Conservation (phyloP, 2,329 filamentous ascomycete genomes). For the Botryotinia globosa region DNA sequence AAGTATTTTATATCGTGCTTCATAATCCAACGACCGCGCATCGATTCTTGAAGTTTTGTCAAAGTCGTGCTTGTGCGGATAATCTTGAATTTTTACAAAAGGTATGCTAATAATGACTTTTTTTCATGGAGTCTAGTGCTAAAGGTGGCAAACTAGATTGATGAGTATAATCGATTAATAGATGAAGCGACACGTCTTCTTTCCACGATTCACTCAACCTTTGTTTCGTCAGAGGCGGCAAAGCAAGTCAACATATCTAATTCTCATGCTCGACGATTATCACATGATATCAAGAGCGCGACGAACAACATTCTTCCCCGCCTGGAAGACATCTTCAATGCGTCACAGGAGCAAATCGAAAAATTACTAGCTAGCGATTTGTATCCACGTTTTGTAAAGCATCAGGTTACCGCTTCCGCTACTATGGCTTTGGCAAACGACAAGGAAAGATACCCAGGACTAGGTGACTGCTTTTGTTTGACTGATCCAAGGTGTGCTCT, state of each 20-base stretch:
- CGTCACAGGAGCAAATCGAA: slow-evolving; percentile 46
- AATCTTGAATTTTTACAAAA: slow-evolving; percentile 53
- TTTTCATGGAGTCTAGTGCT: not conserved
- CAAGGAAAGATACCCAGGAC: slow-evolving; percentile 48
- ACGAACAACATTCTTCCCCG: slow-evolving; percentile 35
- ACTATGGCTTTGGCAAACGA: slow-evolving; percentile 45
- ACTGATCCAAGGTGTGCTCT: slow-evolving; percentile 46
- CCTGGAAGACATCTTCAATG: slow-evolving; percentile 39
- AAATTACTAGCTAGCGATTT: slow-evolving; percentile 45
- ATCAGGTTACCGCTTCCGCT: slow-evolving; percentile 49
- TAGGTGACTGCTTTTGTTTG: slow-evolving; percentile 58
- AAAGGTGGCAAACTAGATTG: slow-evolving; percentile 36
- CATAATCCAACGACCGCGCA: slow-evolving; percentile 48
- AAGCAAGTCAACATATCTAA: slow-evolving; percentile 33
- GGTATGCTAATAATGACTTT: slow-evolving; percentile 37
- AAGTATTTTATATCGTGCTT: slow-evolving; percentile 51
- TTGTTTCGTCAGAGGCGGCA: slow-evolving; percentile 40
- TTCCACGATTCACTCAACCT: slow-evolving; percentile 46
- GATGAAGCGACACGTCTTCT: slow-evolving; percentile 47
- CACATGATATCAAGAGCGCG: slow-evolving; percentile 28
- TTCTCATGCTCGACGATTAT: slow-evolving; percentile 25
- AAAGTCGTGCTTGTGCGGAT: slow-evolving; percentile 46
- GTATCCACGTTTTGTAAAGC: slow-evolving; percentile 53
- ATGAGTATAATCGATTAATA: slow-evolving; percentile 47
- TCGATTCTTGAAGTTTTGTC: slow-evolving; percentile 50